phyloP scores from a whole-genome alignment of 2,329 filamentous ascomycete genomes.

The Botrytis paeoniae region DNA sequence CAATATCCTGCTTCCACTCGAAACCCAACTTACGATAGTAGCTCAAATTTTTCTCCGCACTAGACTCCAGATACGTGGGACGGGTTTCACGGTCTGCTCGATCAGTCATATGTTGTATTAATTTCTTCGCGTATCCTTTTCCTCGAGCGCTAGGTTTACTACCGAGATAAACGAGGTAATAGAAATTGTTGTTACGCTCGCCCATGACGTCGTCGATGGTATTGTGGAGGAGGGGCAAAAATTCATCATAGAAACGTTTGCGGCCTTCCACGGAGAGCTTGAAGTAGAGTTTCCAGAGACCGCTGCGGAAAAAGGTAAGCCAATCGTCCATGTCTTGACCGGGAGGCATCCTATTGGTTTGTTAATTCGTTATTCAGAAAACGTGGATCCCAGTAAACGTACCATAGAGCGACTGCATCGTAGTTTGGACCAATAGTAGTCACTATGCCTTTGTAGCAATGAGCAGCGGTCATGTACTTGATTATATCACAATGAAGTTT shows the following conservation, averaged over 20 bases:
- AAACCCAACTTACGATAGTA: conserved; percentile 80
- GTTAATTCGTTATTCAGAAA: neutral
- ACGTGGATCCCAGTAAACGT: conserved; percentile 36
- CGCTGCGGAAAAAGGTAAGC: conserved; percentile 68
- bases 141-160: conserved; percentile 68
- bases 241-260: conserved; percentile 72
- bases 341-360: conserved; percentile 65
- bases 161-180: conserved; percentile 82
- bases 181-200: conserved; percentile 62
- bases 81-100: conserved; percentile 66
- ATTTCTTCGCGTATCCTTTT: conserved; percentile 68
- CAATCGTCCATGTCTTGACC: conserved; percentile 71
- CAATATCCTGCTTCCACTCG: conserved; percentile 59
- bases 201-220: conserved; percentile 70
- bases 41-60: conserved; percentile 61
- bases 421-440: conserved; percentile 73
- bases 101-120: conserved; percentile 67
- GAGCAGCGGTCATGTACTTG: conserved; percentile 73
- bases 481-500: conserved; percentile 73
- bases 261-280: conserved; percentile 70
- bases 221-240: conserved; percentile 70
- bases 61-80: conserved; percentile 76
- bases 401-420: conserved; percentile 78
- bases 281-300: conserved; percentile 75
- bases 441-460: conserved; percentile 70